These are phyloP conservation scores for Venturia aucupariae DNA, from an alignment of 2,329 filamentous ascomycete species.

Conservation along the genomic window DNA sequence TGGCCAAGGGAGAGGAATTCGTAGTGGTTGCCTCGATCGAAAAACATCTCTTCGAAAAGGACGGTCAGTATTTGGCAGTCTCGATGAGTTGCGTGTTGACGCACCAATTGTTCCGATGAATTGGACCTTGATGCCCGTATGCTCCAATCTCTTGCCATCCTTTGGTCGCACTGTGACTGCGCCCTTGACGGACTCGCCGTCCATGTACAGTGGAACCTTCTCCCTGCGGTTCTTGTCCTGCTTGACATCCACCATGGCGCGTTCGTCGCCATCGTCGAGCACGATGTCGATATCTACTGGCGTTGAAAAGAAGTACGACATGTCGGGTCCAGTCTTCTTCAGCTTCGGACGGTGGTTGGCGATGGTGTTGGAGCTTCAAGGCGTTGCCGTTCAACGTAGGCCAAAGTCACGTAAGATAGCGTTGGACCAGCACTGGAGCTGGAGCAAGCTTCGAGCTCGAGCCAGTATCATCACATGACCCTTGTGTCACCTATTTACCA, in stretches of 20 bases:
- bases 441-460: not conserved
- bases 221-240: conserved; percentile 96
- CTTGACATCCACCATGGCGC: conserved; percentile 93
- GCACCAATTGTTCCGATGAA: conserved; percentile 96
- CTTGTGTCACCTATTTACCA: not conserved
- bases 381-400: not conserved
- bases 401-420: no score
- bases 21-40: conserved; percentile 97
- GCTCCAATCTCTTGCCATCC: conserved; percentile 94
- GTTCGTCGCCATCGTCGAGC: conserved; percentile 88
- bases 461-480: not conserved
- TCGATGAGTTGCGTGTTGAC: not conserved
- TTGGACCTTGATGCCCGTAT: conserved; percentile 98
- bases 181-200: conserved; percentile 96
- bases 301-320: conserved; percentile 93
- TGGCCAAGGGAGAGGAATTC: conserved; percentile 97
- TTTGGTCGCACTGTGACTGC: conserved; percentile 91
- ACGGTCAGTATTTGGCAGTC: not conserved
- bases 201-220: conserved; percentile 93
- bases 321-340: conserved; percentile 29
- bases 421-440: not conserved
- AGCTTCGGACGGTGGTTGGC: not conserved
- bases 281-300: conserved; percentile 98
- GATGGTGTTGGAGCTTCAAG: not conserved
- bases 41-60: conserved; percentile 79